phyloP scores from a whole-genome alignment of 2,329 filamentous ascomycete species.

The Domatiomyces catenatus region DNA sequence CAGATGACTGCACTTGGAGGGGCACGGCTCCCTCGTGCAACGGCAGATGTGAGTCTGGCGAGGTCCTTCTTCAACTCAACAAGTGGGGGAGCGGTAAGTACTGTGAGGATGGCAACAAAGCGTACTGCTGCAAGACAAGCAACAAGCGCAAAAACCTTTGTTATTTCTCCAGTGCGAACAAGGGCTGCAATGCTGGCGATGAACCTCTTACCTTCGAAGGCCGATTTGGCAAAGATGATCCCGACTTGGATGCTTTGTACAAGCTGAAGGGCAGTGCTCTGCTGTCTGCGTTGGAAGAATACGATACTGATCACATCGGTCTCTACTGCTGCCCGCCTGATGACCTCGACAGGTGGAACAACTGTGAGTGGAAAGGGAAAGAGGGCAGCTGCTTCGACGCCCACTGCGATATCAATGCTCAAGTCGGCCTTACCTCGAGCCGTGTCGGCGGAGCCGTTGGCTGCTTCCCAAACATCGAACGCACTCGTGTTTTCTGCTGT shows the following conservation, averaged over 20 bases:
- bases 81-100: background rate
- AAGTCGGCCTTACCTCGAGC: background rate
- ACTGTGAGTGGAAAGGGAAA: conserved; percentile 26
- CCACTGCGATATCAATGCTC: background rate
- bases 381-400: conserved; percentile 21
- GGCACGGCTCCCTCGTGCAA: too few species aligned
- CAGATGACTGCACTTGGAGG: too few species aligned
- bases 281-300: conserved; percentile 8
- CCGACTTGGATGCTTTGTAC: too few species aligned
- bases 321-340: conserved; percentile 18
- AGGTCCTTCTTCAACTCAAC: background rate
- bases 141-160: conserved; percentile 13
- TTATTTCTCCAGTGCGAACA: conserved; percentile 22
- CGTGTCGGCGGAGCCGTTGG: background rate
- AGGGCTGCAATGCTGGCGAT: too few species aligned
- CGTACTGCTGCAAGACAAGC: background rate
- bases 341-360: conserved; percentile 19
- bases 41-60: background rate
- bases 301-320: conserved; percentile 14
- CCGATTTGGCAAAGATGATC: too few species aligned
- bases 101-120: background rate
- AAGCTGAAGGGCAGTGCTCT: conserved; percentile 2
- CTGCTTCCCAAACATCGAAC: background rate
- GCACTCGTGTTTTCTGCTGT: background rate
- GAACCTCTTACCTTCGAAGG: too few species aligned